Evolutionary conservation across 208 protist genomes (phyloP).

Genomic region (Acanthamoeba triangularis): DNA sequence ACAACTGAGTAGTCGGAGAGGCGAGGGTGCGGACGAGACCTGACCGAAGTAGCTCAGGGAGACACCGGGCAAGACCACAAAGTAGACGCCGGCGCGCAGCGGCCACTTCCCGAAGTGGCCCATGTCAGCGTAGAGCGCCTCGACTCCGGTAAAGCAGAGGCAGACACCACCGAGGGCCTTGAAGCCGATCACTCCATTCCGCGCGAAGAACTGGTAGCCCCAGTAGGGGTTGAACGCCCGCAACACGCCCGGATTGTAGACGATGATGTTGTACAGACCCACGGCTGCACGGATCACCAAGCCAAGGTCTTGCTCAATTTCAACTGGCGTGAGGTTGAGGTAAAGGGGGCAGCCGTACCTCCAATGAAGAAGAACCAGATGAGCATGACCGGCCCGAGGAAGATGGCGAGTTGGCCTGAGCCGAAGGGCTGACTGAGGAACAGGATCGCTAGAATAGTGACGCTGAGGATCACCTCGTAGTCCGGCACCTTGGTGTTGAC

Average conservation of each 20-base stretch:
- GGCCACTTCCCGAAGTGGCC: constrained; percentile 68
- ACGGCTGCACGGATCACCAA: no score
- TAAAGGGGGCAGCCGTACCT: no score
- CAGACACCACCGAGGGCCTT: constrained; percentile 27
- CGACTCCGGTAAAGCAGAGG: constrained; percentile 56
- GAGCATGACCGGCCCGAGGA: constrained; percentile 36
- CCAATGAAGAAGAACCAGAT: constrained; percentile 27
- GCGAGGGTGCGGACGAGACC: no score
- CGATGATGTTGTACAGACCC: constrained; percentile 46
- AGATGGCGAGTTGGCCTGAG: neutral
- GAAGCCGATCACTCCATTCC: neutral
- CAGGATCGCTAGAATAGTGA: neutral
- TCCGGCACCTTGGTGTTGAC: neutral
- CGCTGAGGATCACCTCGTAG: constrained; percentile 2
- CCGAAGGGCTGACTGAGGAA: constrained; percentile 30
- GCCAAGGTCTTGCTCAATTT: no score
- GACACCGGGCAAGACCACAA: constrained; percentile 27
- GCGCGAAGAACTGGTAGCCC: neutral
- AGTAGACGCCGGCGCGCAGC: neutral
- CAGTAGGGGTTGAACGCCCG: constrained; percentile 30
- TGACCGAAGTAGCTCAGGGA: constrained; percentile 14
- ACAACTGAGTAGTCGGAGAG: no score
- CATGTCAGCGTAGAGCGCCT: constrained; percentile 69
- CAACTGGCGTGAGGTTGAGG: no score
- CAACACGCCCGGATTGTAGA: neutral